These are phyloP conservation scores for Pseudonitzschia pungens DNA, from an alignment of 108 stramenopile species.

Conservation along the genomic window DNA sequence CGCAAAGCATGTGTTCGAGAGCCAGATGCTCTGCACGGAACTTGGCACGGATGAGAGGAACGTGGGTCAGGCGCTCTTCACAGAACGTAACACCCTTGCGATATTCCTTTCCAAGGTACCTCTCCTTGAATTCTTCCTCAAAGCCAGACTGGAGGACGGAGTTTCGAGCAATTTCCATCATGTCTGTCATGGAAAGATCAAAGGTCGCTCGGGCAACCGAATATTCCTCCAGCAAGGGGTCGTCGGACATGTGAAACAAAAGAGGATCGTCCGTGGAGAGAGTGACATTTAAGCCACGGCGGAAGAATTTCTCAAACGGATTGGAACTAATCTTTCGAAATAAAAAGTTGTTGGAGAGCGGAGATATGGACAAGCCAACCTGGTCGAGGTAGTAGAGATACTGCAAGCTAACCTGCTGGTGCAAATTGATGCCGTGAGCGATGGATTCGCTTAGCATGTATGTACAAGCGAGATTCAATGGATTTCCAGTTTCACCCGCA, in stretches of 20 bases:
- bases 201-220: slow-evolving; percentile 95
- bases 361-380: slow-evolving; percentile 88
- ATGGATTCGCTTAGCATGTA: slow-evolving; percentile 93
- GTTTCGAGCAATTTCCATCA: slow-evolving; percentile 97
- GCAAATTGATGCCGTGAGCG: slow-evolving; percentile 98
- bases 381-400: slow-evolving; percentile 95
- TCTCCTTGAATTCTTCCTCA: slow-evolving; percentile 90
- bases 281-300: slow-evolving; percentile 93
- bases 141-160: slow-evolving; percentile 95
- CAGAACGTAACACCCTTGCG: slow-evolving; percentile 79
- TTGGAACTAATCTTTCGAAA: slow-evolving; percentile 93
- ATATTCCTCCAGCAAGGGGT: slow-evolving; percentile 98
- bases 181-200: slow-evolving; percentile 96
- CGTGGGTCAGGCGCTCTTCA: slow-evolving; percentile 85
- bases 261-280: slow-evolving; percentile 98
- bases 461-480: slow-evolving; percentile 96
- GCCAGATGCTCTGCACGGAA: slow-evolving; percentile 90
- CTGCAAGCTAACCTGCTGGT: slow-evolving; percentile 92
- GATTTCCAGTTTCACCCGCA: slow-evolving; percentile 96
- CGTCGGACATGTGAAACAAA: slow-evolving; percentile 97
- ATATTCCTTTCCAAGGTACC: slow-evolving; percentile 94
- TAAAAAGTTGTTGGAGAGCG: slow-evolving; percentile 98
- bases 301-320: slow-evolving; percentile 88
- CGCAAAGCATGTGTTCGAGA: slow-evolving; percentile 81
- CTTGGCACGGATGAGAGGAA: slow-evolving; percentile 86